Conservation (phyloP, 164 flowering plant genomes). For the Platanus orientalis region DNA sequence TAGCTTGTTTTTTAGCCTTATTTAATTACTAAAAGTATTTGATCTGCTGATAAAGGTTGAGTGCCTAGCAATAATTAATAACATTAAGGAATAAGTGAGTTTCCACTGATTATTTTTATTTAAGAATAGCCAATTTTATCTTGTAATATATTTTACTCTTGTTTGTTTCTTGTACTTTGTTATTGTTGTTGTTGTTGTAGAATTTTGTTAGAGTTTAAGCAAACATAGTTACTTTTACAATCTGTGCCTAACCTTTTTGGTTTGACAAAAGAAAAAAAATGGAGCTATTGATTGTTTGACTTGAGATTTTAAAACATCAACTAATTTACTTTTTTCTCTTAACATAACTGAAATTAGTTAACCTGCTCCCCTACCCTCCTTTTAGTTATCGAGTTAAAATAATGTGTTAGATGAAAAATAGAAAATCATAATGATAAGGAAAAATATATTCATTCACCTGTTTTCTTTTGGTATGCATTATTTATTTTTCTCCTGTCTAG, state of each 20-base stretch:
- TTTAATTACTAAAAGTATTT: too few relatives aligned
- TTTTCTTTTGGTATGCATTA: too few relatives aligned
- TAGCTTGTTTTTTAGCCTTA: too few relatives aligned
- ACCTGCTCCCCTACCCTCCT: background rate
- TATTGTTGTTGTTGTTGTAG: background rate
- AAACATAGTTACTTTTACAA: background rate
- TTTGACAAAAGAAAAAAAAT: background rate
- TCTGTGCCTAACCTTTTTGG: background rate
- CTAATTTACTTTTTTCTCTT: too few relatives aligned
- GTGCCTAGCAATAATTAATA: too few relatives aligned
- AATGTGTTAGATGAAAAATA: background rate
- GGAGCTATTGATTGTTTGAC: background rate
- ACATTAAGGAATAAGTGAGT: background rate
- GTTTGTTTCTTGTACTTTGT: background rate
- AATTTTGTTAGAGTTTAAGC: background rate
- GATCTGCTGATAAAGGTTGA: too few relatives aligned
- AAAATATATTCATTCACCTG: too few relatives aligned
- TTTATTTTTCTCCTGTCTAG: background rate
- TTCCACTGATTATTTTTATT: background rate
- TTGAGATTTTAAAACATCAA: background rate
- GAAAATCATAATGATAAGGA: background rate
- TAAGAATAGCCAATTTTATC: background rate
- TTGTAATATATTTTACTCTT: background rate
- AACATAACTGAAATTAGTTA: too few relatives aligned
- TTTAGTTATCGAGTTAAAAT: background rate